Evolutionary conservation across 805 yeast species (phyloP).

Genomic region (Candida silvicultrix): DNA sequence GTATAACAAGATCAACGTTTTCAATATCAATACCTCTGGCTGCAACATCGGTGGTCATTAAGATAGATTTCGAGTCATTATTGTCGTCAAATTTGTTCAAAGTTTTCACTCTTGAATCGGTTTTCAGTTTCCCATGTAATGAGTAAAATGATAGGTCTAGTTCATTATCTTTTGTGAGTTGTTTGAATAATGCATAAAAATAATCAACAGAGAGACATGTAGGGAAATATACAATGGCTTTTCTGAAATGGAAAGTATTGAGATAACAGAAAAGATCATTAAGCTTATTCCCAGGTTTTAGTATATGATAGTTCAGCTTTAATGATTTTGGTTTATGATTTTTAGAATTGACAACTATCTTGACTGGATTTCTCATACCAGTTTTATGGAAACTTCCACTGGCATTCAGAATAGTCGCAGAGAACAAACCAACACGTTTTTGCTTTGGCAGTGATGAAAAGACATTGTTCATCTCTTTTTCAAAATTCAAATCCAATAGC

Average conservation of each 20-base stretch:
- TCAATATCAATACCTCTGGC: slow-evolving; percentile 96
- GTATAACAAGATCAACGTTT: slow-evolving; percentile 90
- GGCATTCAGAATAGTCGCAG: slow-evolving; percentile 87
- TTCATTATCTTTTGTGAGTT: slow-evolving; percentile 25
- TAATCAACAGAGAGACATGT: slow-evolving; percentile 82
- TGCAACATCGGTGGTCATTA: slow-evolving; percentile 96
- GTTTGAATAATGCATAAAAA: slow-evolving; percentile 53
- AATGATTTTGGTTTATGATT: slow-evolving; percentile 55
- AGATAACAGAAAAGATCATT: slow-evolving; percentile 50
- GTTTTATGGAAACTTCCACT: slow-evolving; percentile 74
- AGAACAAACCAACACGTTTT: slow-evolving; percentile 87
- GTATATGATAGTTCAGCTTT: slow-evolving; percentile 51
- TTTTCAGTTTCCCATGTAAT: slow-evolving; percentile 86
- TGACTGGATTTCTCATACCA: slow-evolving; percentile 92
- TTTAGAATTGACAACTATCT: slow-evolving; percentile 65
- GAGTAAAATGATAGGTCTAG: slow-evolving; percentile 49
- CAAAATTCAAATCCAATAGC: slow-evolving; percentile 72
- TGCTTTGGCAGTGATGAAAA: slow-evolving; percentile 76
- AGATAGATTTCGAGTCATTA: slow-evolving; percentile 41
- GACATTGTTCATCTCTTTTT: slow-evolving; percentile 60
- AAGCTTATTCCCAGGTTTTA: slow-evolving; percentile 56
- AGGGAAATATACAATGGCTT: slow-evolving; percentile 87
- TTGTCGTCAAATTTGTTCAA: slow-evolving; percentile 42
- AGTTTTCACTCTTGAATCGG: slow-evolving; percentile 72
- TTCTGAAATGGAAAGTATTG: slow-evolving; percentile 51